These are phyloP conservation scores for Metschnikowia continentalis DNA, from an alignment of 805 yeast species.

Conservation along the genomic window DNA sequence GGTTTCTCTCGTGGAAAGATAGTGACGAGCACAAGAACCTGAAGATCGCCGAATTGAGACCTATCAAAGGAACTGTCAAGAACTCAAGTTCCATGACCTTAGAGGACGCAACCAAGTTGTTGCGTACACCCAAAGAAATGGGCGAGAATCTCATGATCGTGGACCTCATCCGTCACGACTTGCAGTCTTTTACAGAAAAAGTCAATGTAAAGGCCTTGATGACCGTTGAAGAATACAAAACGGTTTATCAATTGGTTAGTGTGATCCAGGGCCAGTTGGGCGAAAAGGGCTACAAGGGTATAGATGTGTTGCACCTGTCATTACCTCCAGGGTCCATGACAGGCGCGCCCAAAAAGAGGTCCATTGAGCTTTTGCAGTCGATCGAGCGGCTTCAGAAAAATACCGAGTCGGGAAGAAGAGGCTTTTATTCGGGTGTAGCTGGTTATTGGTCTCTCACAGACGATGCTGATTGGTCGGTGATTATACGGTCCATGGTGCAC, in stretches of 20 bases:
- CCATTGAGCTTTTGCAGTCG: constrained; percentile 73
- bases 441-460: constrained; percentile 93
- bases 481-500: constrained; percentile 77
- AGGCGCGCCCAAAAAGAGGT: constrained; percentile 95
- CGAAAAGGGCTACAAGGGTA: constrained; percentile 49
- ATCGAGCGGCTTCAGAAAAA: constrained; percentile 46
- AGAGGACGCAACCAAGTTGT: constrained; percentile 56
- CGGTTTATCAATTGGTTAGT: constrained; percentile 88
- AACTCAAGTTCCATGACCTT: constrained; percentile 52
- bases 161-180: constrained; percentile 89
- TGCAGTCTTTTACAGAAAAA: constrained; percentile 57
- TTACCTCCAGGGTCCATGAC: constrained; percentile 99
- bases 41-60: constrained; percentile 71
- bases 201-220: constrained; percentile 77
- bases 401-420: constrained; percentile 51
- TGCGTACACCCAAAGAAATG: constrained; percentile 84
- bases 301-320: constrained; percentile 73
- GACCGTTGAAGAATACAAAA: constrained; percentile 88
- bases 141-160: constrained; percentile 98
- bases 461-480: constrained; percentile 93
- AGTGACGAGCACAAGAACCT: constrained; percentile 19
- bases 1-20: constrained; percentile 78
- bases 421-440: constrained; percentile 88
- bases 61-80: constrained; percentile 93
- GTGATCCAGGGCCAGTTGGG: constrained; percentile 68